Evolutionary conservation across 441 rosid genomes (phyloP).

Genomic region (Macaranga tanarius): DNA sequence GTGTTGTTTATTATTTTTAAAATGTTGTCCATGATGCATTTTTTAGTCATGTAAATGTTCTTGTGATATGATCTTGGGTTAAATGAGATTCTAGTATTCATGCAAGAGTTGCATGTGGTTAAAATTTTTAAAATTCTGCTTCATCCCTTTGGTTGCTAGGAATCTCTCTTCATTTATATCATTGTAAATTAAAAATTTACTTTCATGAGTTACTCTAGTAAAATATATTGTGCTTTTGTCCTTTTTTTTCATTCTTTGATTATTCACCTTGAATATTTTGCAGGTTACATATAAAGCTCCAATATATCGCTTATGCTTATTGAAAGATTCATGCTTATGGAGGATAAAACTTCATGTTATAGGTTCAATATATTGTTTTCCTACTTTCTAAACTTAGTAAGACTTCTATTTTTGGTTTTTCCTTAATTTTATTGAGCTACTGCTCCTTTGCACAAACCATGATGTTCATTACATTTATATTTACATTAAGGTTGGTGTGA

Average conservation of each 20-base stretch:
- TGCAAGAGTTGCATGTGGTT: too few species aligned
- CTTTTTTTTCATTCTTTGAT: conserved; percentile 12
- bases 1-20: too few species aligned
- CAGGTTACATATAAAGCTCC: conserved; percentile 93
- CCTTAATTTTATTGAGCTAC: too few species aligned
- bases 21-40: too few species aligned
- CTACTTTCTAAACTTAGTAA: background rate
- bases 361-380: conserved; percentile 52
- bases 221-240: conserved; percentile 9
- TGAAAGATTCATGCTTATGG: conserved; percentile 61
- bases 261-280: conserved; percentile 16
- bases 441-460: too few species aligned
- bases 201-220: background rate
- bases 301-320: conserved; percentile 49
- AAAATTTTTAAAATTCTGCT: too few species aligned
- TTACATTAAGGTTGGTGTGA: conserved; percentile 62
- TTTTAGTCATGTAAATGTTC: too few species aligned
- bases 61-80: too few species aligned
- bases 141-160: too few species aligned
- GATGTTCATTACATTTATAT: conserved; percentile 79
- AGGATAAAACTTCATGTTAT: conserved; percentile 70
- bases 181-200: conserved; percentile 51
- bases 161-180: too few species aligned
- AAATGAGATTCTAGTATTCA: too few species aligned
- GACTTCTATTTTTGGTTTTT: too few species aligned